Evolutionary conservation across 2,329 filamentous ascomycete genomes (phyloP), one percentile per base, ranked within the genome.

Genomic region (Neofusicoccum laricinum): DNA sequence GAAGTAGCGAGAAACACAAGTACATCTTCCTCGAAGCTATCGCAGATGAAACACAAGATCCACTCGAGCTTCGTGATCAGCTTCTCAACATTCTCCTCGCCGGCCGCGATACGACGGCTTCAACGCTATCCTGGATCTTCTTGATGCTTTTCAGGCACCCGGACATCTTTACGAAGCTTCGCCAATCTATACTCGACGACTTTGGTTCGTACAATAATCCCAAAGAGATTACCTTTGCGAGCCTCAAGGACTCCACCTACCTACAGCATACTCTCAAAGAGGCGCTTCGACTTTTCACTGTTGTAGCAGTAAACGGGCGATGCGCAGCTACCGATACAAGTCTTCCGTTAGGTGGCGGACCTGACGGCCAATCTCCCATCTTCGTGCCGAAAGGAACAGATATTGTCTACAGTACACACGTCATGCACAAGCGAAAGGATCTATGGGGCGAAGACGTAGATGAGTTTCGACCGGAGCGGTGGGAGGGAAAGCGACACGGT

Each of bases 221-320:
- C 57, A 81, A 79, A 65, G 73, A n/a, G n/a, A n/a, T n/a, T n/a
- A n/a, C n/a, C n/a, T n/a, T n/a, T n/a, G n/a, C n/a, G n/a, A n/a
- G n/a, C n/a, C n/a, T n/a, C n/a, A n/a, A n/a, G n/a, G n/a, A 70
- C 55, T 77, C 78, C 67, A 71, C 64, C 32, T 78, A 76, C 65
- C 69, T 78, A 2, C 73, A 87, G 76, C 82, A 88, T 69, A 79
- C 90, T 57, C 83, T 96, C 70, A 90, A 91, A 78, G 92, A 96
- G 78, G 90, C 82, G 2, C 79, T 87, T 4, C 83, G 84, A 11
- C 71, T 85, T 3, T 80, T 84, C 68, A 84, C 85, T 5, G 77
- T 82, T 15, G 83, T 87, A 10, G 84, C 85, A 3, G 68, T 78
- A 34, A 87, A 88, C 71, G 75, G 75, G n/a, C 80, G 86, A 64